Conservation (phyloP, 2,329 filamentous ascomycete species). For the Aurifilum marmelostoma region DNA sequence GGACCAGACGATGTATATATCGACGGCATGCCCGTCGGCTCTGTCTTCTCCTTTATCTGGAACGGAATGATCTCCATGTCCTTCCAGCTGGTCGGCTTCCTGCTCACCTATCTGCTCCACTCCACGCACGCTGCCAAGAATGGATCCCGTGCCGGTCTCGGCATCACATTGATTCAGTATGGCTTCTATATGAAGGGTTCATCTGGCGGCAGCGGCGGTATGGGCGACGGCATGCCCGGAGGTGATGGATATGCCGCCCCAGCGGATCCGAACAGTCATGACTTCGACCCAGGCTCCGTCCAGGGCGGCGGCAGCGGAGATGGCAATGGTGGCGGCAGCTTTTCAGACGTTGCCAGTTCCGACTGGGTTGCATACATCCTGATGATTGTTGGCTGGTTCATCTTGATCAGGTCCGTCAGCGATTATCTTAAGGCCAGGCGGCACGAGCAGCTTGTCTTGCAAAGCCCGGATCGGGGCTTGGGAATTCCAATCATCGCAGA, state of each 20-base stretch:
- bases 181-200: slow-evolving; percentile 90
- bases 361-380: slow-evolving; percentile 92
- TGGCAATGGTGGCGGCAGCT: slow-evolving; percentile 44
- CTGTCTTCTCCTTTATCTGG: slow-evolving; percentile 85
- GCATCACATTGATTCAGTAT: slow-evolving; percentile 93
- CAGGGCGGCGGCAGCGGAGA: slow-evolving; percentile 42
- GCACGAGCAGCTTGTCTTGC: slow-evolving; percentile 90
- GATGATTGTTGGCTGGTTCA: slow-evolving; percentile 99
- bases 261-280: slow-evolving; percentile 85
- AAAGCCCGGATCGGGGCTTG: slow-evolving; percentile 87
- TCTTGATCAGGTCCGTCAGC: slow-evolving; percentile 89
- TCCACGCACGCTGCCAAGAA: slow-evolving; percentile 98
- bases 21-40: slow-evolving; percentile 91
- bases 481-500: slow-evolving; percentile 84
- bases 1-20: slow-evolving; percentile 96
- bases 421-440: slow-evolving; percentile 86
- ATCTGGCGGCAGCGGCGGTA: slow-evolving; percentile 35
- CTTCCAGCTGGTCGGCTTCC: slow-evolving; percentile 95
- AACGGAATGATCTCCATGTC: slow-evolving; percentile 97
- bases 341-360: slow-evolving; percentile 66
- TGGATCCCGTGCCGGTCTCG: slow-evolving; percentile 89
- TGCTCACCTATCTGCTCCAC: slow-evolving; percentile 96
- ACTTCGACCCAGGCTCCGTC: slow-evolving; percentile 78
- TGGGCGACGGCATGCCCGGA: slow-evolving; percentile 45
- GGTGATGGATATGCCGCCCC: slow-evolving; percentile 65